Evolutionary conservation across 306 rosid species (phyloP).

Genomic region (Cucurbita maxima): DNA sequence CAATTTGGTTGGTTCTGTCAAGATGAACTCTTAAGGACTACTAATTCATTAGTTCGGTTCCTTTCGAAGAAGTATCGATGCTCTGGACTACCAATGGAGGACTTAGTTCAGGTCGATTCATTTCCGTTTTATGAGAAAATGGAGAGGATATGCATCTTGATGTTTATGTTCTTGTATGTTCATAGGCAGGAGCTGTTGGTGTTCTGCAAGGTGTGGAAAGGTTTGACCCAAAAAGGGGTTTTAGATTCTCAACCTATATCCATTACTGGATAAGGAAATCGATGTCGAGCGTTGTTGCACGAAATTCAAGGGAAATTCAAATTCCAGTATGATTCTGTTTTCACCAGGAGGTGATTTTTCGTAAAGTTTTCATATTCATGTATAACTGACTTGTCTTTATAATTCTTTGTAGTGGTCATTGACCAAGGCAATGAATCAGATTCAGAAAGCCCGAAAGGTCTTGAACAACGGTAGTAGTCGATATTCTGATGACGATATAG

Average conservation of each 20-base stretch:
- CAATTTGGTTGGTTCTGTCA: conserved; percentile 52
- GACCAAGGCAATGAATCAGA: conserved; percentile 55
- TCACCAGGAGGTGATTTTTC: not conserved
- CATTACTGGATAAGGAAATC: conserved; percentile 88
- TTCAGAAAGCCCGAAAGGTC: conserved; percentile 54
- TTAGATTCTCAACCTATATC: conserved; percentile 79
- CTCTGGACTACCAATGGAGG: conserved; percentile 60
- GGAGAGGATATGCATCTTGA: not conserved
- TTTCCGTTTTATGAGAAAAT: not conserved
- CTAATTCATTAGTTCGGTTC: conserved; percentile 55
- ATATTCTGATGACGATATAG: conserved; percentile 49
- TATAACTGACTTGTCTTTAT: conserved; percentile 21
- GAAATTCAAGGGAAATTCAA: conserved; percentile 48
- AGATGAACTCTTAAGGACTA: conserved; percentile 68
- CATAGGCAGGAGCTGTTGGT: conserved; percentile 68
- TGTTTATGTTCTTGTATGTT: not conserved
- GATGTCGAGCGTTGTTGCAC: conserved; percentile 56
- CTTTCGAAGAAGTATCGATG: conserved; percentile 70
- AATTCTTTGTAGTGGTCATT: conserved; percentile 41
- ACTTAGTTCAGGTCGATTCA: conserved; percentile 68
- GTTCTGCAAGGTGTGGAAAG: conserved; percentile 89
- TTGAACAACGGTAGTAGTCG: conserved; percentile 23
- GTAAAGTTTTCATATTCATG: conserved; percentile 8
- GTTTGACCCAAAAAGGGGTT: conserved; percentile 67
- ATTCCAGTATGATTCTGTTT: conserved; percentile 51